phyloP scores from a whole-genome alignment of 192 early-diverging fungal genomes.

The Coemansia sp. region DNA sequence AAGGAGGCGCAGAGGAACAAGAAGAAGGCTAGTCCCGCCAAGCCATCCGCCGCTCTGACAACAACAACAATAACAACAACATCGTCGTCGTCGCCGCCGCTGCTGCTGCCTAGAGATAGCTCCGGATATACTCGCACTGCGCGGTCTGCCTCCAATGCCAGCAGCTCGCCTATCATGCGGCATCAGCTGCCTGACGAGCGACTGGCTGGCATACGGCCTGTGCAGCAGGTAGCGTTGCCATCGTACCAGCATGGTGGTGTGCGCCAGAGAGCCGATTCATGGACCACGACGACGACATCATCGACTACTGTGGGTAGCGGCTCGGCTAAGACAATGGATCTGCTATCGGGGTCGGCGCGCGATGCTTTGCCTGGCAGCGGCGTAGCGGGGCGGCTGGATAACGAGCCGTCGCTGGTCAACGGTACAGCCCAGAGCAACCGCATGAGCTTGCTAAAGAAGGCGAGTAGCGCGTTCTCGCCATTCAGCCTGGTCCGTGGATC shows the following conservation, averaged over 20 bases:
- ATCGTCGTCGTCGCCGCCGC: too few relatives aligned
- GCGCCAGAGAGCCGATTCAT: conserved; percentile 29
- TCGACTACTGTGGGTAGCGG: background rate
- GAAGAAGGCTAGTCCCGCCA: background rate
- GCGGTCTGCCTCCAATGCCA: conserved; percentile 9
- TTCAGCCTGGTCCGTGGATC: conserved; percentile 28
- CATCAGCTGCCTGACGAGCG: background rate
- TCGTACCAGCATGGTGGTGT: background rate
- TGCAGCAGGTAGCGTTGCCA: background rate
- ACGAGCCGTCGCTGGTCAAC: background rate
- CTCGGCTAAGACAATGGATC: background rate
- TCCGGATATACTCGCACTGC: conserved; percentile 1
- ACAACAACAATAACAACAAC: too few relatives aligned
- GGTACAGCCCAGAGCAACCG: conserved; percentile 1
- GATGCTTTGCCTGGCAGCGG: background rate
- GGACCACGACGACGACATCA: conserved; percentile 15
- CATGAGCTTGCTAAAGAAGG: conserved; percentile 27
- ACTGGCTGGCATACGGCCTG: background rate
- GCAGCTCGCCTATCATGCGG: background rate
- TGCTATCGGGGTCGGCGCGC: background rate
- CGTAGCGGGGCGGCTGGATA: background rate
- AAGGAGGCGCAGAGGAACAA: background rate
- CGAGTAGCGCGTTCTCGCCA: conserved; percentile 18
- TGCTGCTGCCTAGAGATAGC: background rate
- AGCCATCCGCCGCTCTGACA: background rate